A percentile compares a stretch with the other conserved stretches of the same genome.
phyloP scores from a whole-genome alignment of 2,329 filamentous ascomycete genomes.

The Nemania diffusa region DNA sequence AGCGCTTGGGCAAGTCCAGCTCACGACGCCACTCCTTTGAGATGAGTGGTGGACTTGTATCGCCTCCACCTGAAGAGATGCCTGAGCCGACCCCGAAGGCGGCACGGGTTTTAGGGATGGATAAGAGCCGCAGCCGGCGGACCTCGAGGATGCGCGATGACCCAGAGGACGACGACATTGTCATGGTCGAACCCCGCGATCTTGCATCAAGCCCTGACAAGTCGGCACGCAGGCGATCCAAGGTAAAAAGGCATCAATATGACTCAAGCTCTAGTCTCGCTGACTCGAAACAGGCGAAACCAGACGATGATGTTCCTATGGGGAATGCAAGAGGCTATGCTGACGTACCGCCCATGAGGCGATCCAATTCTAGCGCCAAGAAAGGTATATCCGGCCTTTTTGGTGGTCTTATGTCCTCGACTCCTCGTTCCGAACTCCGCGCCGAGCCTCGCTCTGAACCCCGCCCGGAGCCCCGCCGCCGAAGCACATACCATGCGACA shows the following conservation, averaged over 20 bases:
- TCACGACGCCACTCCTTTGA: slow-evolving; percentile 78
- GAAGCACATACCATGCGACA: slow-evolving; percentile 60
- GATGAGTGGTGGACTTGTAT: slow-evolving; percentile 70
- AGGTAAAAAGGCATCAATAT: slow-evolving; percentile 55
- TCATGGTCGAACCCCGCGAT: slow-evolving; percentile 59
- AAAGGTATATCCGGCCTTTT: slow-evolving; percentile 72
- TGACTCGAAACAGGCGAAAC: slow-evolving; percentile 40
- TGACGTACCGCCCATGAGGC: slow-evolving; percentile 65
- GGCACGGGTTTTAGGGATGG: slow-evolving; percentile 76
- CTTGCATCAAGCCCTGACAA: slow-evolving; percentile 58
- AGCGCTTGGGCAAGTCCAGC: slow-evolving; percentile 65
- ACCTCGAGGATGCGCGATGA: slow-evolving; percentile 56
- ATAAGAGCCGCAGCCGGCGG: slow-evolving; percentile 57
- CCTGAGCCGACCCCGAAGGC: slow-evolving; percentile 77
- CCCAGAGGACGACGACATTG: slow-evolving; percentile 61
- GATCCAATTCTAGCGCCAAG: slow-evolving; percentile 70
- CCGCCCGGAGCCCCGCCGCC: slow-evolving; percentile 54
- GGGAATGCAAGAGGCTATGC: slow-evolving; percentile 60
- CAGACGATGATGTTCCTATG: slow-evolving; percentile 67
- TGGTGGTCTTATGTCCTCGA: slow-evolving; percentile 63
- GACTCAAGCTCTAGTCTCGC: slow-evolving; percentile 6
- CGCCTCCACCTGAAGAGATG: slow-evolving; percentile 77
- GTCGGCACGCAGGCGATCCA: slow-evolving; percentile 56
- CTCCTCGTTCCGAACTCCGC: slow-evolving; percentile 56
- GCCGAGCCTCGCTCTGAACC: slow-evolving; percentile 47